A percentile compares a stretch with the other conserved stretches of the same genome.
phyloP scores from a whole-genome alignment of 1,284 basidiomycete species.

The Abortiporus biennis region DNA sequence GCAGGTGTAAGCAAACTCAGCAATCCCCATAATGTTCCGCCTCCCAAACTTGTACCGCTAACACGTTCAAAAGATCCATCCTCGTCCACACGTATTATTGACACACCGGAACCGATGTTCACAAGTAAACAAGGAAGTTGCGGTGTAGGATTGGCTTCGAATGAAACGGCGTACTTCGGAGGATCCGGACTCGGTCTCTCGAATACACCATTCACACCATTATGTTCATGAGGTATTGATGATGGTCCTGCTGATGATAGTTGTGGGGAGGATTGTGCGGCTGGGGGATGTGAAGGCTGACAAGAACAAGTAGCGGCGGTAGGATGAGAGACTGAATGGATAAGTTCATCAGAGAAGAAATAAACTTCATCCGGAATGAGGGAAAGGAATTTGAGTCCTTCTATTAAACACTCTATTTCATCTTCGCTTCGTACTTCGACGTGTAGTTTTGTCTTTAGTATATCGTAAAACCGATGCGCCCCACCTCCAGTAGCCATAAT shows the following conservation, averaged over 20 bases:
- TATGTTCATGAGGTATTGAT: no score
- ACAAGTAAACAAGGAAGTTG: constrained; percentile 96
- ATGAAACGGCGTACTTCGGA: constrained; percentile 85
- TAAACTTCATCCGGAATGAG: constrained; percentile 98
- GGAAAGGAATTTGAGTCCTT: constrained; percentile 94
- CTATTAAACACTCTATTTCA: constrained; percentile 98
- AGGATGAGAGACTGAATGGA: constrained; percentile 79
- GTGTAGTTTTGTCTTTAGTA: constrained; percentile 70
- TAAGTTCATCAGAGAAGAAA: constrained; percentile 97
- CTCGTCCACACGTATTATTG: constrained; percentile 95
- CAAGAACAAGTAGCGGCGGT: no score
- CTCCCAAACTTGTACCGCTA: constrained; percentile 94
- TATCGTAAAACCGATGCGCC: constrained; percentile 89
- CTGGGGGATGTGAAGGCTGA: no score
- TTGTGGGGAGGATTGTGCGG: no score
- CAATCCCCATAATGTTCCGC: constrained; percentile 99
- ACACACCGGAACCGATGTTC: constrained; percentile 98
- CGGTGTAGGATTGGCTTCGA: constrained; percentile 73
- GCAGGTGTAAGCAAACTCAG: constrained; percentile 93
- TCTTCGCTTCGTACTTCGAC: constrained; percentile 91
- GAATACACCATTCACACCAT: constrained; percentile 32
- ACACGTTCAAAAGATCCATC: constrained; percentile 95
- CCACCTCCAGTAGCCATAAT: constrained; percentile 99
- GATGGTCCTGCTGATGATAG: no score
- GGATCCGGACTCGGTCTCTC: constrained; percentile 92